Percentiles rank a stretch among this genome's conserved stretches.
phyloP scores from a whole-genome alignment of 192 early-diverging fungal species.

The Oehlia diaphana region DNA sequence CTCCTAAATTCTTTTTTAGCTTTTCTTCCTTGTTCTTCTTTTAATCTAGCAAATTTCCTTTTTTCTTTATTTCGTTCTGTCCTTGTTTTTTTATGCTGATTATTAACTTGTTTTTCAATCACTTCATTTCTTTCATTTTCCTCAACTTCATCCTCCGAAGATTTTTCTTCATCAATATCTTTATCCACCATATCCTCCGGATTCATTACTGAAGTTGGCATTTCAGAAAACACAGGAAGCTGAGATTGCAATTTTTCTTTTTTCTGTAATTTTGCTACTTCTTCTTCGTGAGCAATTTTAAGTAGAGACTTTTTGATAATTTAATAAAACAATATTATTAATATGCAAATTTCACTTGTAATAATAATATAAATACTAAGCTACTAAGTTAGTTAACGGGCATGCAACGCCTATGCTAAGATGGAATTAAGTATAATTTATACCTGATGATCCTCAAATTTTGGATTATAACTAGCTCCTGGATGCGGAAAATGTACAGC shows the following conservation, averaged over 20 bases:
- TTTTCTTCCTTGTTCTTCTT: slow-evolving; percentile 27
- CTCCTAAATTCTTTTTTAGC: slow-evolving; percentile 22
- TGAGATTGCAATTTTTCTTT: slow-evolving; percentile 41
- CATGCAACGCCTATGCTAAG: no score
- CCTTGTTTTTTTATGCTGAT: slow-evolving; percentile 20
- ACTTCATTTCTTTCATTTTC: slow-evolving; percentile 31
- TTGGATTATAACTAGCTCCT: slow-evolving; percentile 92
- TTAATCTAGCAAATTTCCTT: slow-evolving; percentile 26
- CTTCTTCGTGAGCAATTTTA: slow-evolving; percentile 58
- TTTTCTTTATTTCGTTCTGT: slow-evolving; percentile 32
- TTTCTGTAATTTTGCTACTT: slow-evolving; percentile 44
- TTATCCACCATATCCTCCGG: slow-evolving; percentile 33
- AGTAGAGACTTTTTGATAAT: slow-evolving; percentile 45
- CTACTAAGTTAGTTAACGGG: no score
- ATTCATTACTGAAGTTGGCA: slow-evolving; percentile 25
- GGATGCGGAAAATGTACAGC: slow-evolving; percentile 77
- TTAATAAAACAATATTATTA: background rate
- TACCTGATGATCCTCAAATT: slow-evolving; percentile 73
- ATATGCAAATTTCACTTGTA: background rate
- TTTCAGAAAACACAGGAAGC: slow-evolving; percentile 46
- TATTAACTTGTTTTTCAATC: background rate
- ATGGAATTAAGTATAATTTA: no score
- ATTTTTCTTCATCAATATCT: slow-evolving; percentile 35
- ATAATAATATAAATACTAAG: background rate
- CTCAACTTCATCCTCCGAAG: slow-evolving; percentile 34